phyloP scores from a whole-genome alignment of 148 eudicot genomes.

The Amaranthus palmeri region DNA sequence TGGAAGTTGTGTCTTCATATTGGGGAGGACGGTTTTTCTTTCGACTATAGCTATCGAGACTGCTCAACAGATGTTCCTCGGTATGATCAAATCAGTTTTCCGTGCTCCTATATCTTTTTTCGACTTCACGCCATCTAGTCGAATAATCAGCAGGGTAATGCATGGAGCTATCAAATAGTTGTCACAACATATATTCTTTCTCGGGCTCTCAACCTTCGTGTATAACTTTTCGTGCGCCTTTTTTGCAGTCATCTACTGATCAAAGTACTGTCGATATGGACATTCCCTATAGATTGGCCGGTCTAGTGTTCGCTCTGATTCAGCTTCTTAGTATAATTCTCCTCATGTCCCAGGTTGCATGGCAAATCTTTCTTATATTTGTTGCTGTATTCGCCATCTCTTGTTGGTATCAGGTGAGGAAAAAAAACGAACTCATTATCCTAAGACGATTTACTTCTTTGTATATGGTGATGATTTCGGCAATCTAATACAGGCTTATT shows the following conservation, averaged over 20 bases:
- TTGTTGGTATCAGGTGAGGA: conserved; percentile 70
- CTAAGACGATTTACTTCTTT: too few species aligned
- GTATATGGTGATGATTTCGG: neutral
- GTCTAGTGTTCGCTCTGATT: conserved; percentile 82
- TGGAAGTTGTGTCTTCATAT: conserved; percentile 72
- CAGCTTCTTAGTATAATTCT: conserved; percentile 71
- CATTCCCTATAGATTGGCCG: conserved; percentile 88
- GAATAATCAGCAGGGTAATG: conserved; percentile 72
- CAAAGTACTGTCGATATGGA: conserved; percentile 88
- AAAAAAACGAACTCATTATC: neutral
- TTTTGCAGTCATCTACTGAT: conserved; percentile 77
- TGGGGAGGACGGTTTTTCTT: conserved; percentile 74
- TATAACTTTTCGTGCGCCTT: neutral
- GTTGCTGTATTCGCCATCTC: conserved; percentile 60
- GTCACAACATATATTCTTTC: neutral
- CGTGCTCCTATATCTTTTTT: conserved; percentile 85
- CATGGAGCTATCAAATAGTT: neutral
- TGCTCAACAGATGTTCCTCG: conserved; percentile 51
- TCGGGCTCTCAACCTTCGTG: neutral
- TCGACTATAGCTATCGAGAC: conserved; percentile 83
- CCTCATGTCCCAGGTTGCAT: conserved; percentile 74
- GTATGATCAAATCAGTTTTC: conserved; percentile 69
- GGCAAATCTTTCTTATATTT: conserved; percentile 71
- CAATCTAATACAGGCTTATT: conserved; percentile 54
- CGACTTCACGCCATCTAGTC: conserved; percentile 81